Percentiles rank a stretch among this genome's conserved stretches.
Evolutionary conservation across 164 flowering plant species (phyloP).

Genomic region (Hamamelis virginiana): DNA sequence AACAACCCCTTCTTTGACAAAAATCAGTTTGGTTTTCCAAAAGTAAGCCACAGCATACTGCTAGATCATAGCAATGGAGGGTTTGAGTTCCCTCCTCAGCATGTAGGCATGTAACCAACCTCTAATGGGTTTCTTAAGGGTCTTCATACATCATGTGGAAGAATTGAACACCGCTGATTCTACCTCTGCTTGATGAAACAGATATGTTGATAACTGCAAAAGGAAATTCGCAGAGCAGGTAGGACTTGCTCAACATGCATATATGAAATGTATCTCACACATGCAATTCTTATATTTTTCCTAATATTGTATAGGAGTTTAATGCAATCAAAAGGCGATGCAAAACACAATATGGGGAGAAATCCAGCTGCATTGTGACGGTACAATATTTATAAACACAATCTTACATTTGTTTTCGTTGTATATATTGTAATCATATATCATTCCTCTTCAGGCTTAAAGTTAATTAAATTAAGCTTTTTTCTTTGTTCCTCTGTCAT

Average conservation of each 20-base stretch:
- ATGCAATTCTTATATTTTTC: not conserved
- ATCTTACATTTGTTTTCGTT: not conserved
- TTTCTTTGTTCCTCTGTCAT: not conserved
- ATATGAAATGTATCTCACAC: not conserved
- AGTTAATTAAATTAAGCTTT: not conserved
- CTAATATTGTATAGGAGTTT: slow-evolving; percentile 49
- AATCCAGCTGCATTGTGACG: slow-evolving; percentile 62
- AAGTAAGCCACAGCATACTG: not conserved
- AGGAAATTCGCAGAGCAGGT: slow-evolving; percentile 84
- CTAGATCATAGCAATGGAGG: not conserved
- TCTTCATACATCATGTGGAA: not conserved
- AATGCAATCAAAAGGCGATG: slow-evolving; percentile 62
- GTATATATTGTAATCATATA: not conserved
- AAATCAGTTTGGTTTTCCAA: not conserved
- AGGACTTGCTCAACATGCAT: slow-evolving; percentile 2
- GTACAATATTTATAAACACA: slow-evolving; percentile 33
- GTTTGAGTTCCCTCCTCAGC: not conserved
- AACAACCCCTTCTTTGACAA: too few species aligned
- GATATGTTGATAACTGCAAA: slow-evolving; percentile 60
- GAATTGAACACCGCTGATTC: slow-evolving; percentile 19
- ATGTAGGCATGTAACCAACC: not conserved
- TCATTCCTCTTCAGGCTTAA: not conserved
- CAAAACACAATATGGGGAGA: slow-evolving; percentile 36
- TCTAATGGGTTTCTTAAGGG: not conserved
- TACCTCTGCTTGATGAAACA: slow-evolving; percentile 34